Evolutionary conservation across 495 filamentous ascomycete species (phyloP).

Genomic region (Hypomontagnella submonticulosa): DNA sequence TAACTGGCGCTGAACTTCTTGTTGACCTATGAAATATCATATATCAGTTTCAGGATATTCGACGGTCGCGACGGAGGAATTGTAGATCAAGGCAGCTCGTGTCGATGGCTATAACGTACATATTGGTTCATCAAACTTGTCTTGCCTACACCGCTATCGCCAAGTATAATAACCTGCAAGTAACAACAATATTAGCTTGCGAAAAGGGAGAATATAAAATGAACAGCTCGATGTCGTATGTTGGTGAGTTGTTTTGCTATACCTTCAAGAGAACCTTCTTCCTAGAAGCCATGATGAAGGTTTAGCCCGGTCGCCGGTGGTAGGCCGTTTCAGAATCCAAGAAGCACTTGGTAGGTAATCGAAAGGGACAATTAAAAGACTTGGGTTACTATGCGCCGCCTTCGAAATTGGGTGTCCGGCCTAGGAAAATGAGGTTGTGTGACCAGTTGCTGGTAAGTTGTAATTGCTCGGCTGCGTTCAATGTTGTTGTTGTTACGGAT

Average conservation of each 20-base stretch:
- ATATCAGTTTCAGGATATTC: conserved; percentile 24
- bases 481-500: conserved; percentile 35
- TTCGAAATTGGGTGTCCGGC: neutral
- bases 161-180: conserved; percentile 92
- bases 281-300: conserved; percentile 79
- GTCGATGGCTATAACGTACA: conserved; percentile 66
- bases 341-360: neutral
- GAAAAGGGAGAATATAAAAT: neutral
- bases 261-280: conserved; percentile 99
- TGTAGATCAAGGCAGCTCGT: conserved; percentile 11
- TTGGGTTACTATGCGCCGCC: conserved; percentile 6
- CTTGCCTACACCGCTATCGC: conserved; percentile 98
- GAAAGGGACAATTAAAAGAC: conserved; percentile 2
- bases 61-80: conserved; percentile 3
- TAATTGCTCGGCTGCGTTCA: conserved; percentile 8
- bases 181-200: conserved; percentile 19
- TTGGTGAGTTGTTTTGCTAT: conserved; percentile 31
- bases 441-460: conserved; percentile 11
- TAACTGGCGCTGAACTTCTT: conserved; percentile 99
- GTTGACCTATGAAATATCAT: conserved; percentile 77
- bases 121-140: conserved; percentile 99
- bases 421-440: conserved; percentile 3
- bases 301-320: conserved; percentile 21
- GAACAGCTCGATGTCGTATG: neutral
- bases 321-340: neutral